phyloP scores from a whole-genome alignment of 768 basidiomycete species.

The Strobilomyces dryophilus region DNA sequence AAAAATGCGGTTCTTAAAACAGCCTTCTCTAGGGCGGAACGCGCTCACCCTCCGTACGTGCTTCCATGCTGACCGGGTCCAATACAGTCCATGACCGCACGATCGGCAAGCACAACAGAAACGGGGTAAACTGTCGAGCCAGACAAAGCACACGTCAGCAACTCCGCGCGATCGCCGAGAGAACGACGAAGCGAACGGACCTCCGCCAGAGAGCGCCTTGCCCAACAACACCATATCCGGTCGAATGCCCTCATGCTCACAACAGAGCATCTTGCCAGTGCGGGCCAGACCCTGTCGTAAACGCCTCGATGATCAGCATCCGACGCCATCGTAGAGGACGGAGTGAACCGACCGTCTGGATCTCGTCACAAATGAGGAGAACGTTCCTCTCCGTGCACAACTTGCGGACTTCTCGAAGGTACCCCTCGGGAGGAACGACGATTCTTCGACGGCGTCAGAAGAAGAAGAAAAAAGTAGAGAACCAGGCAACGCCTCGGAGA shows the following conservation, averaged over 20 bases:
- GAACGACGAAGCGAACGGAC: conserved; percentile 39
- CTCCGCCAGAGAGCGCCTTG: conserved; percentile 94
- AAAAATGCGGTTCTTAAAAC: neutral
- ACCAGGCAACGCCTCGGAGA: neutral
- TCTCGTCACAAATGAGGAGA: conserved; percentile 96
- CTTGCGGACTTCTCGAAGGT: conserved; percentile 69
- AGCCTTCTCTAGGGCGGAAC: neutral
- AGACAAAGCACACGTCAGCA: conserved; percentile 5
- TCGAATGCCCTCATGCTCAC: conserved; percentile 80
- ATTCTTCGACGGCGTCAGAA: conserved; percentile 49
- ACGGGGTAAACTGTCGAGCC: conserved; percentile 79
- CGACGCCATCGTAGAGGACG: neutral
- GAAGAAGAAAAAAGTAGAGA: neutral
- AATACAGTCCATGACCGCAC: conserved; percentile 93
- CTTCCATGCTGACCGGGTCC: conserved; percentile 93
- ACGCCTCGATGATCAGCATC: conserved; percentile 2
- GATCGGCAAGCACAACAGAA: conserved; percentile 87
- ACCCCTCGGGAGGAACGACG: conserved; percentile 86
- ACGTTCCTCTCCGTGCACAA: conserved; percentile 93
- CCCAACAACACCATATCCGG: conserved; percentile 93
- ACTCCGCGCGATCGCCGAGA: neutral
- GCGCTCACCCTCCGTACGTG: conserved; percentile 83
- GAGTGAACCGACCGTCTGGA: conserved; percentile 73
- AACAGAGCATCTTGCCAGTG: conserved; percentile 92
- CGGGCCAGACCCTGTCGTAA: conserved; percentile 71